phyloP scores from a whole-genome alignment of 768 basidiomycete species.

The Agrocybe praecox region DNA sequence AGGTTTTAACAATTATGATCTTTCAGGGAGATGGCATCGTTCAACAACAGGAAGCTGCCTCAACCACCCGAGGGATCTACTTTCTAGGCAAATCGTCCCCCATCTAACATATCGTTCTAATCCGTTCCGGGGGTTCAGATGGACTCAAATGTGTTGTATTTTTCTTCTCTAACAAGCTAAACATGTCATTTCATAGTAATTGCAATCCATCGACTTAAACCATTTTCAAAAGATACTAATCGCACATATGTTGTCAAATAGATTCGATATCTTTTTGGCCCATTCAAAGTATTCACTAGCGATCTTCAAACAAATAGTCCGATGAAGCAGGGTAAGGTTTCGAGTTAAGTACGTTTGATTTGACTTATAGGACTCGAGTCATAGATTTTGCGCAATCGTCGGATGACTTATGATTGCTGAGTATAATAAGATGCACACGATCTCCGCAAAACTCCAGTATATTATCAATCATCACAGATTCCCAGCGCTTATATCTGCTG shows the following conservation, averaged over 20 bases:
- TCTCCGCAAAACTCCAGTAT: too few relatives aligned
- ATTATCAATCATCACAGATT: too few relatives aligned
- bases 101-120: background rate
- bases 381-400: too few relatives aligned
- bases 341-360: too few relatives aligned
- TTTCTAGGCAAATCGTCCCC: slow-evolving; percentile 41
- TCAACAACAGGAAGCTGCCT: slow-evolving; percentile 89
- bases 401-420: too few relatives aligned
- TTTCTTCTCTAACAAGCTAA: slow-evolving; percentile 1
- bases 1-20: background rate
- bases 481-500: too few relatives aligned
- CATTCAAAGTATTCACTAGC: too few relatives aligned
- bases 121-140: background rate
- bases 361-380: too few relatives aligned
- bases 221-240: too few relatives aligned
- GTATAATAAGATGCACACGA: too few relatives aligned
- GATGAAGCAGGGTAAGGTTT: background rate
- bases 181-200: background rate
- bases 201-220: slow-evolving; percentile 1
- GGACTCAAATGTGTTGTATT: background rate
- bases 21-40: slow-evolving; percentile 90
- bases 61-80: slow-evolving; percentile 90
- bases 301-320: background rate
- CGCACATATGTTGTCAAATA: background rate
- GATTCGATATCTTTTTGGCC: background rate